phyloP scores from a whole-genome alignment of 176 grass and related monocot genomes.

The Rhipidocladum racemiflorum region DNA sequence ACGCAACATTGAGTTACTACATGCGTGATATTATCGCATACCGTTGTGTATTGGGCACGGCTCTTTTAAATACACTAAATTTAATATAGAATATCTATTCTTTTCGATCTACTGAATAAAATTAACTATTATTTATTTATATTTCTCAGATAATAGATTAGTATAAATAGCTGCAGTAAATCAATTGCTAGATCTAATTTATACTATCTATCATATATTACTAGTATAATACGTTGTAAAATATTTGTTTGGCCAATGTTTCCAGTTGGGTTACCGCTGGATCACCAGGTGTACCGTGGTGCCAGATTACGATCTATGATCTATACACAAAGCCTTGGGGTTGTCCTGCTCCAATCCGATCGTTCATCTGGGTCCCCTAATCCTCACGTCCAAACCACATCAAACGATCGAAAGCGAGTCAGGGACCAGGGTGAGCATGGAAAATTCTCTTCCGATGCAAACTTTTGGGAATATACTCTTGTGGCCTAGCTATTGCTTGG shows the following conservation, averaged over 20 bases:
- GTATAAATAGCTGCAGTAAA: too few relatives aligned
- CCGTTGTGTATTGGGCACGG: background rate
- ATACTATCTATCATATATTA: too few relatives aligned
- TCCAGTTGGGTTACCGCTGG: constrained; percentile 9
- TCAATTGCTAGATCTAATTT: too few relatives aligned
- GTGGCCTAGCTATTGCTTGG: background rate
- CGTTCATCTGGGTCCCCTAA: background rate
- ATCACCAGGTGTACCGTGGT: constrained; percentile 15
- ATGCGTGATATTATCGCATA: background rate
- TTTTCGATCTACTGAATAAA: too few relatives aligned
- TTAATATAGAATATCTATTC: too few relatives aligned
- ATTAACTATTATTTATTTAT: too few relatives aligned
- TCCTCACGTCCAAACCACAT: background rate
- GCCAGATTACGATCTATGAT: background rate
- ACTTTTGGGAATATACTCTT: background rate
- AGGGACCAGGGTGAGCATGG: background rate
- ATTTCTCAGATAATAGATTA: too few relatives aligned
- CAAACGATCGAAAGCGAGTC: background rate
- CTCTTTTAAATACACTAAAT: too few relatives aligned
- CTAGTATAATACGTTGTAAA: too few relatives aligned
- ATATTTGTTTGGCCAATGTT: background rate
- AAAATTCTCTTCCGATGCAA: background rate
- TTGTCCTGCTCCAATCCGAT: background rate
- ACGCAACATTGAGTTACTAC: background rate
- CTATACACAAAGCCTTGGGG: background rate